These are phyloP conservation scores for Xylaria cubensis DNA, from an alignment of 495 filamentous ascomycete genomes.

Conservation along the genomic window DNA sequence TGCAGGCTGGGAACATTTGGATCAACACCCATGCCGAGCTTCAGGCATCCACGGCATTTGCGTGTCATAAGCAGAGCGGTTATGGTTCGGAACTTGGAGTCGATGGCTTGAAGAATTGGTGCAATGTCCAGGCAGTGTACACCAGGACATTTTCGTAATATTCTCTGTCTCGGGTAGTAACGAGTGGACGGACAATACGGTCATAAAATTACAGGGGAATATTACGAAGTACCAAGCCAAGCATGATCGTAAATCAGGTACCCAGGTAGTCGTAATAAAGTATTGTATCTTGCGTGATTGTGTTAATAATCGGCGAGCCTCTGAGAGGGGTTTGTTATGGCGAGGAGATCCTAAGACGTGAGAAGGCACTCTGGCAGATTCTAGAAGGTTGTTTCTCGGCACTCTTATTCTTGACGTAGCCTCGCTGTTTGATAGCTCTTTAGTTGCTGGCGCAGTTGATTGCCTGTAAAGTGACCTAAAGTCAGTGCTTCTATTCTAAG, in stretches of 20 bases:
- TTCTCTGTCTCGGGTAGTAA: background rate
- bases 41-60: constrained; percentile 53
- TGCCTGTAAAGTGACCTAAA: too few species aligned
- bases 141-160: constrained; percentile 4
- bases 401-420: too few species aligned
- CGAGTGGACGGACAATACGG: background rate
- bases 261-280: too few species aligned
- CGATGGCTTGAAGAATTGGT: constrained; percentile 56
- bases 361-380: too few species aligned
- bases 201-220: background rate
- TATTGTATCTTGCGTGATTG: background rate
- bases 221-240: background rate
- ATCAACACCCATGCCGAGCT: constrained; percentile 52
- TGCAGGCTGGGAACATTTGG: constrained; percentile 63
- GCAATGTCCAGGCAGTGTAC: constrained; percentile 53
- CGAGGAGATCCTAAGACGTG: too few species aligned
- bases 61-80: constrained; percentile 63
- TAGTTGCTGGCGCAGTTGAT: too few species aligned
- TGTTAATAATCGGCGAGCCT: too few species aligned
- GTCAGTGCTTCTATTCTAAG: background rate
- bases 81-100: constrained; percentile 60
- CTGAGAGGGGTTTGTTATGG: too few species aligned
- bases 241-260: background rate
- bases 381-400: too few species aligned
- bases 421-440: too few species aligned